phyloP scores from a whole-genome alignment of 768 basidiomycete genomes.

The Cystobasidiopsis lactophilus region DNA sequence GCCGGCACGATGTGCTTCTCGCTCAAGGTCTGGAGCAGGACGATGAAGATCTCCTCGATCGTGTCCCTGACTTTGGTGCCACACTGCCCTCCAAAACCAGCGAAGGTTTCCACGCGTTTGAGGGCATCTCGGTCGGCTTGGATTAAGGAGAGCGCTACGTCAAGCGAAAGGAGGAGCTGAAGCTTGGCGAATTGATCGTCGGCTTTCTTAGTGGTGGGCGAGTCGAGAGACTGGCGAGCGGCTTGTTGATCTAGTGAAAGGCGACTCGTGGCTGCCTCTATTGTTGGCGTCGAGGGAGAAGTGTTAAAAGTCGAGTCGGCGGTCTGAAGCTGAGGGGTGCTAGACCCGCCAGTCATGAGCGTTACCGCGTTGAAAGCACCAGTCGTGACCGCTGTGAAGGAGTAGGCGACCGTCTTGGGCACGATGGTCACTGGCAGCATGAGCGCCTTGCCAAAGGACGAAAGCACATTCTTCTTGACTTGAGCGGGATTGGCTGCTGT shows the following conservation, averaged over 20 bases:
- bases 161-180: conserved; percentile 75
- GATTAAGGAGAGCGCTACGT: conserved; percentile 72
- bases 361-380: conserved; percentile 25
- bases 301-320: no score
- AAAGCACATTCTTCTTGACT: conserved; percentile 76
- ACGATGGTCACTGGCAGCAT: conserved; percentile 90
- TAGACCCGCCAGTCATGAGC: no score
- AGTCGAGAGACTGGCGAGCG: no score
- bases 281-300: no score
- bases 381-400: conserved; percentile 34
- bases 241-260: not conserved
- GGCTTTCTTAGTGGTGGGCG: not conserved
- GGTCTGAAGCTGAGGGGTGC: no score
- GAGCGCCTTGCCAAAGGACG: conserved; percentile 72
- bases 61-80: conserved; percentile 75
- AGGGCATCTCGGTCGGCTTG: conserved; percentile 76
- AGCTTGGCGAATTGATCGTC: conserved; percentile 28
- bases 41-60: conserved; percentile 77
- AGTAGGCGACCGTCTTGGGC: conserved; percentile 41
- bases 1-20: conserved; percentile 60
- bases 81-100: conserved; percentile 62
- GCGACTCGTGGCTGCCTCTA: not conserved
- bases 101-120: conserved; percentile 79
- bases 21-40: conserved; percentile 53
- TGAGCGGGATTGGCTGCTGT: conserved; percentile 67